Evolutionary conservation across 352 stramenopile genomes (phyloP), one percentile per base, ranked within the genome.

Genomic region (Thraustochytrium sp.): DNA sequence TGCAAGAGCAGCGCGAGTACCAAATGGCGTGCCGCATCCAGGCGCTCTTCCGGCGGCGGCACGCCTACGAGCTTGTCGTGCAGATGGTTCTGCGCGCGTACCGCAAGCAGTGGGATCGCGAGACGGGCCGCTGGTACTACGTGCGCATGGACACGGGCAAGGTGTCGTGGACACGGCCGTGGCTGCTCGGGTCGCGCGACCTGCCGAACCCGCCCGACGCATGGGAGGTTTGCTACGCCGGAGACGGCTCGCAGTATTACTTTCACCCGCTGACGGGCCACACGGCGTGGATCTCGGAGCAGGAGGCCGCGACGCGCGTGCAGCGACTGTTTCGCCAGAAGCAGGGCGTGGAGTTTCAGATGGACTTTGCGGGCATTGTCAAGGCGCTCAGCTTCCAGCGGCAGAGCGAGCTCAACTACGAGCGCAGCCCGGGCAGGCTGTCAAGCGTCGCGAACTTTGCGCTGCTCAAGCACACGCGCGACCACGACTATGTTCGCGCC

Each of bases 381-480:
- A 85, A 86, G 46, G 86, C 87, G 40, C 56, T 89, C 18, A 84
- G 84, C 16, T 89, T 89, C 51, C 86, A 87, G 37, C 65, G 85
- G 44, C 85, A 78, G 36, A 82, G 82, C 16, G 88, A 88, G 65
- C 34, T 26, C 1, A 89, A 88, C 54, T 89, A 89, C 72, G 85
- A 82, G 62, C 16, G 85, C 34, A 75, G 85, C 36, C 87, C 88
- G 31, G 76, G 86, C n/a, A 86, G 88, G 37, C 82, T 90, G 21
- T 85, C 85, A 18, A 89, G 87, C 53, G 86, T 88, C 9, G 86
- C 89, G 26, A 90, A 90, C 82, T 89, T 85, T 51, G 88, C 87
- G 18, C 65, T 90, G 3, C 51, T 90, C 1, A 40, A 75, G n/a
- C 86, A 89, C 76, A 89, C 86, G 44, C 36, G 88, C 37, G 54